phyloP scores from a whole-genome alignment of 371 early-diverging fungal genomes.

The Mycotypha africana region DNA sequence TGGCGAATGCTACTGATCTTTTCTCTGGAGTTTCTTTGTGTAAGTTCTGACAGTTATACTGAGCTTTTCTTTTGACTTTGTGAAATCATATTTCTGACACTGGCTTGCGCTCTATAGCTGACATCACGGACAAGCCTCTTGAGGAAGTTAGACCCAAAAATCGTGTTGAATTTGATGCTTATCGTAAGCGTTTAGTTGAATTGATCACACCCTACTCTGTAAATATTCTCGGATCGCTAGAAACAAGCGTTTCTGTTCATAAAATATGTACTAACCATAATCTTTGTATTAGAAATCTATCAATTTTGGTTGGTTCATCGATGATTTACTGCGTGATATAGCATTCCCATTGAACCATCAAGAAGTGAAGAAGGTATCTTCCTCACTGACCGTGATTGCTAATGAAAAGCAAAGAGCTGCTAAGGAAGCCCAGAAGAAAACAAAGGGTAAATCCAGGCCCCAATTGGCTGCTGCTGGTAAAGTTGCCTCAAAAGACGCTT shows the following conservation, averaged over 20 bases:
- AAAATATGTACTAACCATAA: too few relatives aligned
- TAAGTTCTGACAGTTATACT: conserved; percentile 10
- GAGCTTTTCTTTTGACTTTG: neutral
- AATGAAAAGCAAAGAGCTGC: conserved; percentile 87
- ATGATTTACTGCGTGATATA: conserved; percentile 75
- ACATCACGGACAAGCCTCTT: conserved; percentile 45
- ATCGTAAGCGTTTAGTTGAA: conserved; percentile 61
- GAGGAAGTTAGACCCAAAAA: conserved; percentile 75
- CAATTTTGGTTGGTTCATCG: conserved; percentile 66
- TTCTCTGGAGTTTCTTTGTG: conserved; percentile 68
- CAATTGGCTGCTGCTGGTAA: conserved; percentile 49
- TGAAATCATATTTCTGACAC: neutral
- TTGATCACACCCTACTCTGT: conserved; percentile 70
- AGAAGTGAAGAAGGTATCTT: conserved; percentile 76
- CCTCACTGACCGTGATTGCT: conserved; percentile 73
- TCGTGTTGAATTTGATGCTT: conserved; percentile 79
- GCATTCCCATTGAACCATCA: conserved; percentile 73
- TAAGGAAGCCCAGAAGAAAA: conserved; percentile 67
- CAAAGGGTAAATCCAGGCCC: conserved; percentile 56
- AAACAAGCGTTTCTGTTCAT: too few relatives aligned
- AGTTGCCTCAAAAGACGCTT: conserved; percentile 31
- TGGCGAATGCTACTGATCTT: conserved; percentile 79
- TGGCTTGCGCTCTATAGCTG: conserved; percentile 21
- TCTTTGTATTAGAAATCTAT: conserved; percentile 27
- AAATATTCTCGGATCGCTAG: too few relatives aligned